These are phyloP conservation scores for Penicillium nucicola DNA, from an alignment of 495 filamentous ascomycete genomes.

Conservation along the genomic window DNA sequence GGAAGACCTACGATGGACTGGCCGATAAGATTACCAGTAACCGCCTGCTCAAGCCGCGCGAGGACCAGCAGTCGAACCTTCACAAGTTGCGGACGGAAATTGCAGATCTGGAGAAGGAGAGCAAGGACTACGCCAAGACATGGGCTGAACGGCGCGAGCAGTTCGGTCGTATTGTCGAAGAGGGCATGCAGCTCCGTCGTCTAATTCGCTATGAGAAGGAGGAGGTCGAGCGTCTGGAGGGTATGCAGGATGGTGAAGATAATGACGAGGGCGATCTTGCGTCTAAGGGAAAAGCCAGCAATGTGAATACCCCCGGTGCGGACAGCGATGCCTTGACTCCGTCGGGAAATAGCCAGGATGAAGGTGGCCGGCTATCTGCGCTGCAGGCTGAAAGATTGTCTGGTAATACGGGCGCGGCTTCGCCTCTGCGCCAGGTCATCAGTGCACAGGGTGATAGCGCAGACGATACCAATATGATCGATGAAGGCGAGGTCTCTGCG, in stretches of 20 bases:
- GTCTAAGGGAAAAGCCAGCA: conserved; percentile 48
- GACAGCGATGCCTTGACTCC: conserved; percentile 50
- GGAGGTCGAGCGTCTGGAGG: conserved; percentile 70
- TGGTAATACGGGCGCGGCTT: conserved; percentile 25
- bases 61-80: conserved; percentile 76
- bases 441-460: conserved; percentile 28
- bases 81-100: conserved; percentile 84
- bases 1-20: conserved; percentile 82
- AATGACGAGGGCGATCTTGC: conserved; percentile 65
- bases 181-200: conserved; percentile 78
- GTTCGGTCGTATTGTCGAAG: conserved; percentile 87
- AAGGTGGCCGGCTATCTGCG: conserved; percentile 31
- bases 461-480: conserved; percentile 54
- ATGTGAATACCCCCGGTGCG: conserved; percentile 64
- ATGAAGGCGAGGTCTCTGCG: conserved; percentile 61
- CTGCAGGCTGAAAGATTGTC: conserved; percentile 36
- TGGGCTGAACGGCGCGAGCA: conserved; percentile 85
- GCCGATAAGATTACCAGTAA: conserved; percentile 84
- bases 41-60: conserved; percentile 70
- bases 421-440: conserved; percentile 41
- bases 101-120: conserved; percentile 78
- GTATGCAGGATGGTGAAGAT: conserved; percentile 74
- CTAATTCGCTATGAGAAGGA: conserved; percentile 96
- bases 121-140: conserved; percentile 72
- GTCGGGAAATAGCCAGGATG: conserved; percentile 46